Evolutionary conservation across 495 filamentous ascomycete genomes (phyloP).

Genomic region (Podospora comata): DNA sequence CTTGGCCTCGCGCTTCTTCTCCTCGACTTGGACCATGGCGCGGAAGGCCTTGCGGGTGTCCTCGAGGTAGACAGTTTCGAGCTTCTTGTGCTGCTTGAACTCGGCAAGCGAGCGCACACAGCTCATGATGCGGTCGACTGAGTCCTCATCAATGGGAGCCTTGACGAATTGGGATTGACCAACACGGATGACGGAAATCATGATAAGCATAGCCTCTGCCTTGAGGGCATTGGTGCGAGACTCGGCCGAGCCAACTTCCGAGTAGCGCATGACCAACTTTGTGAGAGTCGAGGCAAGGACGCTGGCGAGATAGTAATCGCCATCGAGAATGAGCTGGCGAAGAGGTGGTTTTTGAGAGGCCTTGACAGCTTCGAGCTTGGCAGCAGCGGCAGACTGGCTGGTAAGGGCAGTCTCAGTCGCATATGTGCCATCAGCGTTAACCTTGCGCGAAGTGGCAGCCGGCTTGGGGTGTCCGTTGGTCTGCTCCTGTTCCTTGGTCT

Average conservation of each 20-base stretch:
- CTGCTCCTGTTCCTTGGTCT: conserved; percentile 62
- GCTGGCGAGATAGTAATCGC: conserved; percentile 94
- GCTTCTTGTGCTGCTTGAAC: conserved; percentile 80
- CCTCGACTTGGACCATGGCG: conserved; percentile 96
- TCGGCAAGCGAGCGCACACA: conserved; percentile 92
- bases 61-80: conserved; percentile 90
- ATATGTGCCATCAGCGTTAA: conserved; percentile 95
- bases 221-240: conserved; percentile 90
- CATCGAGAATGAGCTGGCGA: conserved; percentile 91
- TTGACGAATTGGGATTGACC: conserved; percentile 98
- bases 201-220: conserved; percentile 98
- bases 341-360: conserved; percentile 95
- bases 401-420: conserved; percentile 96
- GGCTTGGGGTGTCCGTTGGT: conserved; percentile 77
- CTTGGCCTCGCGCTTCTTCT: conserved; percentile 92
- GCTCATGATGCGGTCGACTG: conserved; percentile 93
- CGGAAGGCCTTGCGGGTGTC: conserved; percentile 96
- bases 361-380: conserved; percentile 93
- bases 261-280: conserved; percentile 97
- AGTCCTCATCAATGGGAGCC: conserved; percentile 95
- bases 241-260: conserved; percentile 82
- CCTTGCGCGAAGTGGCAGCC: conserved; percentile 78
- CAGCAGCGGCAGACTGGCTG: conserved; percentile 81
- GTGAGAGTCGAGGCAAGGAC: conserved; percentile 93
- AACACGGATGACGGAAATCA: conserved; percentile 97